Base-by-base conservation (phyloP, 1,284 basidiomycete genomes). In the Malassezia brasiliensis region DNA sequence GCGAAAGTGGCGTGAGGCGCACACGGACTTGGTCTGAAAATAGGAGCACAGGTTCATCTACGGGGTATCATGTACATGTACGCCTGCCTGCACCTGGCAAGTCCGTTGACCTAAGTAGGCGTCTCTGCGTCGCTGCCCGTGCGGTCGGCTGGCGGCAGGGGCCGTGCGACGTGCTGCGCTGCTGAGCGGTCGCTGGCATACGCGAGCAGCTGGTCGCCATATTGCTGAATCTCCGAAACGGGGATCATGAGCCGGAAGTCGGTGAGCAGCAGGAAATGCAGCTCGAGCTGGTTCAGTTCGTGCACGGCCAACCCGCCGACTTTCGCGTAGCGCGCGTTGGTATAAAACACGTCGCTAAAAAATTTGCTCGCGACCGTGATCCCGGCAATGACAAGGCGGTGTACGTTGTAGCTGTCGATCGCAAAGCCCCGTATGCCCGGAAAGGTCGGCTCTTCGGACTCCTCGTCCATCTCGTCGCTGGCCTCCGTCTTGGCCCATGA, bases 281-380 rank as follows among this genome's bases (percentile, higher is more conserved):
- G 83, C 74, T 98, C 93, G 50, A 98, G 84, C 72, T 93, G 89
- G 74, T 98, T 96, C 44, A 98, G 82, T 76, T 98, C 93, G 50
- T 86, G 80, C 52, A 91, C 85, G 0, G 93, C 93, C 1, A 98
- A 81, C 22, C 93, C 93, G 52, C 93, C 93, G 62, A 93, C 89
- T 83, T 96, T 98, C 55, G 93, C 93, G 75, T 98, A 98, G 35
- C 93, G 81, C 30, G 91, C 96, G 72, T 98, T 98, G n/a, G 93
- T 96, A 77, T 98, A 96, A 72, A 98, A 98, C 10, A 98, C 90
- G 75, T 98, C 93, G 58, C 87, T 90, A 76, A 96, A 96, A 76
- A 98, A 98, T 76, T 98, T 98, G 79, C 87, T 90, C 17, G 93
- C 91, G 9, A 98, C 93, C 2, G 93, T 96, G 25, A 98, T 87